Base-by-base conservation (phyloP, 371 early-diverging fungal species). In the Capillidium heterosporum region DNA sequence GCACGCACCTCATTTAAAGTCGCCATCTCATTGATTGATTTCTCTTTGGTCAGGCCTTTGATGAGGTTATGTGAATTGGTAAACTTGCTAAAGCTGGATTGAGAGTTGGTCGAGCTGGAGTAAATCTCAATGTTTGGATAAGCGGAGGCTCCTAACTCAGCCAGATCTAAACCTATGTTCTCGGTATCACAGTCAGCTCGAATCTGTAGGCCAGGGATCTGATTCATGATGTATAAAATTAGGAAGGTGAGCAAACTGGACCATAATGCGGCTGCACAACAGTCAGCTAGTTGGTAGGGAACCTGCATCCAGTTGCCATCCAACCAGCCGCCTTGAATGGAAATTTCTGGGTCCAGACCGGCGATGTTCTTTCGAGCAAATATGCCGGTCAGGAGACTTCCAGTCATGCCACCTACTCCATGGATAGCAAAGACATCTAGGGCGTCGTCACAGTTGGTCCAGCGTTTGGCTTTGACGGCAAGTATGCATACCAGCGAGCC, bases 401-500 rank as follows among this genome's bases (percentile, higher is more conserved):
- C 95, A 21, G 83, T 71, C 48, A 89, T 63, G 32, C 93, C 95
- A 53, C 91, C 91, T 23, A 91, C 74, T 55, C 90, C 91, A 59
- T 89, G 89, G 27, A 87, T 81, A 24, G 82, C 86, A 72, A 89
- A 89, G 21, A 85, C 87, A 60, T 88, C 89, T 32, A 83, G 73
- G 19, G 82, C 82, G 70, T 93, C 95, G 64, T 95, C 93, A 65
- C 78, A 91, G 51, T 85, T 78, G 60, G 90, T 71, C 53, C 68
- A 65, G 51, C 77, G 76, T 77, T 91, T 91, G 56, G 89, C 63
- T 27, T 80, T 76, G 31, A 79, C 77, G 26, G 86, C 85, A 59
- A 80, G 63, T 66, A 88, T 85, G 68, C 89, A 91, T 19, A 62
- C 68, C 47, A 83, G 53, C n/a, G 76, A 82, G 39, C 80, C 80